Conservation (phyloP, 106 monocot species). For the Platanthera zijinensis region DNA sequence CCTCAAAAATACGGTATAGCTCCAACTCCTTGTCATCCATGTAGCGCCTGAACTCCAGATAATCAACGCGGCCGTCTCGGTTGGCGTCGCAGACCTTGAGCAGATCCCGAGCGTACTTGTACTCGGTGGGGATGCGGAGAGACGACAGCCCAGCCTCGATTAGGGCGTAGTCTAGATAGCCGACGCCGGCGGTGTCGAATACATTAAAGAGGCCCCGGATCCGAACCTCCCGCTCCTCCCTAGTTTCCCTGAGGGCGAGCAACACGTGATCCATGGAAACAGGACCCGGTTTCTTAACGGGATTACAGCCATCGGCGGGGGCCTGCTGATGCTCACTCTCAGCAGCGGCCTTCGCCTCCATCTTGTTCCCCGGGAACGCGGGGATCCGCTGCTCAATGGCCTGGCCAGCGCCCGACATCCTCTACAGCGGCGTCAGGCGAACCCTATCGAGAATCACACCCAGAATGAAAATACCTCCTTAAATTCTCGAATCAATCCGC, state of each 20-base stretch:
- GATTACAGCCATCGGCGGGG: conserved; percentile 20
- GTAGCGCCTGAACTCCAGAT: conserved; percentile 62
- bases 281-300: conserved; percentile 43
- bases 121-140: conserved; percentile 67
- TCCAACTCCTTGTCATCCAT: conserved; percentile 94
- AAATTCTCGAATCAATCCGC: neutral
- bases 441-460: neutral
- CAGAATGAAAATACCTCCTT: neutral
- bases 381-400: neutral
- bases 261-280: conserved; percentile 80
- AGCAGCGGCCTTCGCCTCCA: neutral
- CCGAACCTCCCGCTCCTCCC: conserved; percentile 70
- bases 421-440: neutral
- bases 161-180: conserved; percentile 60
- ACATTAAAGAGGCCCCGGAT: conserved; percentile 80
- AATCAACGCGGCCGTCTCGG: conserved; percentile 69
- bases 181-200: conserved; percentile 48
- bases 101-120: conserved; percentile 86
- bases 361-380: conserved; percentile 3
- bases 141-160: conserved; percentile 70
- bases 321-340: conserved; percentile 1
- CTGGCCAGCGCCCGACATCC: conserved; percentile 8
- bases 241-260: conserved; percentile 67
- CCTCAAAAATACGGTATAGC: conserved; percentile 90
- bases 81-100: conserved; percentile 75